Evolutionary conservation across 164 flowering plant genomes (phyloP).

Genomic region (Umbellularia californica): DNA sequence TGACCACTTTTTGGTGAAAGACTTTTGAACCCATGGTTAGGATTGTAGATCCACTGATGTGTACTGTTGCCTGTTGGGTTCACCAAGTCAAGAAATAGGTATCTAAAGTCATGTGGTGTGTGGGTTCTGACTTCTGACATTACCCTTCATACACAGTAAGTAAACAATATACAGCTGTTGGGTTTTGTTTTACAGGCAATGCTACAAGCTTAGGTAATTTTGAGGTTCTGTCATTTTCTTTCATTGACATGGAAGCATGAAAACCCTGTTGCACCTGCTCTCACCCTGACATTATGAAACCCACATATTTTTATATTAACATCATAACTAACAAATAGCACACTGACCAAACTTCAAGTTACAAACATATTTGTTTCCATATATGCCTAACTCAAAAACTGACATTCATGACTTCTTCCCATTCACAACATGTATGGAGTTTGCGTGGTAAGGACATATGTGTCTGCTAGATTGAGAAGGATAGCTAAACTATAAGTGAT

Average conservation of each 20-base stretch:
- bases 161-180: too few species aligned
- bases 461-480: neutral
- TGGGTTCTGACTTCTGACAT: neutral
- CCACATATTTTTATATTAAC: neutral
- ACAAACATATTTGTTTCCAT: too few species aligned
- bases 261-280: neutral
- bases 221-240: neutral
- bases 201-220: neutral
- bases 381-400: neutral
- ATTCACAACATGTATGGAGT: neutral
- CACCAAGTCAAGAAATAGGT: too few species aligned
- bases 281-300: neutral
- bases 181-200: too few species aligned
- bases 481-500: neutral
- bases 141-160: neutral
- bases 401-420: neutral
- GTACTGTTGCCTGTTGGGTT: too few species aligned
- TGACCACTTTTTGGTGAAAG: too few species aligned
- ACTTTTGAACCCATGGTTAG: too few species aligned
- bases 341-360: neutral
- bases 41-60: too few species aligned
- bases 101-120: neutral
- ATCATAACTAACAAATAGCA: neutral
- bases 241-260: neutral
- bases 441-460: neutral